phyloP scores from a whole-genome alignment of 805 yeast genomes.

The Tetrapisispora namnaoensis region DNA sequence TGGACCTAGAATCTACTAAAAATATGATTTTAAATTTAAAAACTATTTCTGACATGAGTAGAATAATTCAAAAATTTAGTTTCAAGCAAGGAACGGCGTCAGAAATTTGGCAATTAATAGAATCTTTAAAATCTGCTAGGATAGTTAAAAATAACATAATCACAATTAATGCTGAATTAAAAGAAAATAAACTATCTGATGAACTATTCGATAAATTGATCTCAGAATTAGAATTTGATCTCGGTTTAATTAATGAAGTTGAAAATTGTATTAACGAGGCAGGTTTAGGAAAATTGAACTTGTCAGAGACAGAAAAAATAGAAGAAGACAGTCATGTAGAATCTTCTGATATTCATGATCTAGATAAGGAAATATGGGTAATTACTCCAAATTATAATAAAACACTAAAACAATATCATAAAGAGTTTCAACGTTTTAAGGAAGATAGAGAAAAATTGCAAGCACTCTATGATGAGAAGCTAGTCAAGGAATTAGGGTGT shows the following conservation, averaged over 20 bases:
- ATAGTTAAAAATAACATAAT: conserved; percentile 17
- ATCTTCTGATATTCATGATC: no score
- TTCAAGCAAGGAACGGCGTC: conserved; percentile 38
- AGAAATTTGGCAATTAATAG: conserved; percentile 37
- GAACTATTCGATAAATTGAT: conserved; percentile 21
- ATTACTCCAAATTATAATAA: conserved; percentile 29
- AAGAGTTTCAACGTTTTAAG: conserved; percentile 22
- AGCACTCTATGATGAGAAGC: conserved; percentile 25
- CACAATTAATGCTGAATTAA: not conserved
- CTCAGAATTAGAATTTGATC: conserved; percentile 32
- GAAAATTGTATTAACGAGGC: conserved; percentile 34
- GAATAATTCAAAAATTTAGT: conserved; percentile 50
- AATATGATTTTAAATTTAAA: conserved; percentile 32
- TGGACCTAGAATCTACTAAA: conserved; percentile 23
- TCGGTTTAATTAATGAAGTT: conserved; percentile 35
- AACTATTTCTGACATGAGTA: conserved; percentile 45
- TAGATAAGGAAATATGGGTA: conserved; percentile 23
- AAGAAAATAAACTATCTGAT: conserved; percentile 4
- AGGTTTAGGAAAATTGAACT: conserved; percentile 12
- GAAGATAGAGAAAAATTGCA: conserved; percentile 21
- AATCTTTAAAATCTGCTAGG: conserved; percentile 31
- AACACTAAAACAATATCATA: conserved; percentile 30
- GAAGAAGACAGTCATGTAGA: not conserved
- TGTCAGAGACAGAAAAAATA: no score
- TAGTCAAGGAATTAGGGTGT: conserved; percentile 19